phyloP scores from a whole-genome alignment of 2,329 filamentous ascomycete species.

The Neoarthrinium moseri region DNA sequence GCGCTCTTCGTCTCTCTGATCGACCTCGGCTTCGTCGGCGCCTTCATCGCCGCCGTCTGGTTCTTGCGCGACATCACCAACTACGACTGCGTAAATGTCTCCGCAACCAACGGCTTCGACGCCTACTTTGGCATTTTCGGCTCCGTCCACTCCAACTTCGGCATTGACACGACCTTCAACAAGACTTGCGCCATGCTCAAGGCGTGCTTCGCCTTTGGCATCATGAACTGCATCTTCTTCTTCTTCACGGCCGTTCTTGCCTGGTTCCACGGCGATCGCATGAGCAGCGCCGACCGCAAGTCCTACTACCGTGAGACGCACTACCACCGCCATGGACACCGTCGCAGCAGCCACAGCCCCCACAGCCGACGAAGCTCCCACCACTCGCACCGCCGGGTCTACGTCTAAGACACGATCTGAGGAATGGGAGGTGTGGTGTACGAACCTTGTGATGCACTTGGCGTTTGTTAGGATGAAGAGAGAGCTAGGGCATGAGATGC shows the following conservation, averaged over 20 bases:
- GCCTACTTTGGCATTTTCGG: constrained; percentile 63
- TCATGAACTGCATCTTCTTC: constrained; percentile 85
- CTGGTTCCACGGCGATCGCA: constrained; percentile 49
- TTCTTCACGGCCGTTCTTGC: constrained; percentile 74
- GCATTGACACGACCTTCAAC: constrained; percentile 55
- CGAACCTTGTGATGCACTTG: neutral
- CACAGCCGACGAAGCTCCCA: constrained; percentile 37
- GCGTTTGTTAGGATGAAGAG: too few relatives aligned
- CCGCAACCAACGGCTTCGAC: constrained; percentile 46
- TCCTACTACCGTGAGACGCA: constrained; percentile 44
- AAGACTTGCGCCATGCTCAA: constrained; percentile 93
- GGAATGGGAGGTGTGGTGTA: neutral
- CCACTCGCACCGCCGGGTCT: constrained; percentile 50
- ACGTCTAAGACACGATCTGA: constrained; percentile 37
- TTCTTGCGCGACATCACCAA: constrained; percentile 56
- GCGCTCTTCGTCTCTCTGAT: constrained; percentile 60
- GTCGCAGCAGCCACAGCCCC: constrained; percentile 34
- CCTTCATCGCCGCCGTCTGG: constrained; percentile 63
- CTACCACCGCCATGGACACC: constrained; percentile 45
- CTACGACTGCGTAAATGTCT: constrained; percentile 67
- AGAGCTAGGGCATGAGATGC: too few relatives aligned
- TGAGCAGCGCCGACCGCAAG: constrained; percentile 32
- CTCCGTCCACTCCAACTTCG: constrained; percentile 45
- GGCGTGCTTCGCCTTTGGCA: constrained; percentile 82
- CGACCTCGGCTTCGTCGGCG: constrained; percentile 62